A percentile compares a stretch with the other conserved stretches of the same genome.
Conservation (phyloP, 495 filamentous ascomycete species). For the Recurvomyces mirabilis region DNA sequence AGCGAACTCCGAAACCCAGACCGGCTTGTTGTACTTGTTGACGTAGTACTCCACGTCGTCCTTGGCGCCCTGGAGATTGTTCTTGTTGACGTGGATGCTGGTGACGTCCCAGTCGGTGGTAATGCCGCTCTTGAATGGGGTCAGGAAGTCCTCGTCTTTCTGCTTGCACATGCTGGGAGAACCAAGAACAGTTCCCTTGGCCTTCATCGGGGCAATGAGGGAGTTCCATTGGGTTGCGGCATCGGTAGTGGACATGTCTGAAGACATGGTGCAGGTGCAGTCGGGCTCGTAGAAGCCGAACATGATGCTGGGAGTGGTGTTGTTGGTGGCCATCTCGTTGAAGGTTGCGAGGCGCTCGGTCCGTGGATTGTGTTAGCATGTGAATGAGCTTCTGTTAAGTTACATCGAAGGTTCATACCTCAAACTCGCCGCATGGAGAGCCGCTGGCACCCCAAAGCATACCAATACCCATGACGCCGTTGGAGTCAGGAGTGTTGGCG, state of each 20-base stretch:
- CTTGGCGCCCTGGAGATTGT: slow-evolving; percentile 16
- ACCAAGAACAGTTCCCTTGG: slow-evolving; percentile 18
- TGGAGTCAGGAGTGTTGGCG: slow-evolving; percentile 11
- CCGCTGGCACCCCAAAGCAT: slow-evolving; percentile 16
- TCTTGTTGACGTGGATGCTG: slow-evolving; percentile 25
- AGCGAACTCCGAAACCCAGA: slow-evolving; percentile 26
- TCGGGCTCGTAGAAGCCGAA: slow-evolving; percentile 29
- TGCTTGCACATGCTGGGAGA: slow-evolving; percentile 24
- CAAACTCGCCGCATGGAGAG: slow-evolving; percentile 4
- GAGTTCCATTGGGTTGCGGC: slow-evolving; percentile 21
- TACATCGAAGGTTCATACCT: neutral
- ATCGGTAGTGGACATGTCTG: slow-evolving; percentile 15
- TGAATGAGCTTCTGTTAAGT: neutral
- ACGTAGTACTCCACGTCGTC: slow-evolving; percentile 23
- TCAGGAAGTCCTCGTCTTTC: slow-evolving; percentile 22
- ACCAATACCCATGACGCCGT: slow-evolving; percentile 14
- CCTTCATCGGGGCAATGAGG: slow-evolving; percentile 16
- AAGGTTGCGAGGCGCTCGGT: slow-evolving; percentile 19
- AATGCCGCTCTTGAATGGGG: slow-evolving; percentile 19
- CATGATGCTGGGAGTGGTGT: slow-evolving; percentile 20
- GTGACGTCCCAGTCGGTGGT: slow-evolving; percentile 22
- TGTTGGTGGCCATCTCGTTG: slow-evolving; percentile 6
- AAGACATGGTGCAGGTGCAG: slow-evolving; percentile 21
- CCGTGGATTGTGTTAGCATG: neutral
- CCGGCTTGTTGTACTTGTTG: slow-evolving; percentile 22